phyloP scores from a whole-genome alignment of 331 rosid genomes.

The Malus hybrid region DNA sequence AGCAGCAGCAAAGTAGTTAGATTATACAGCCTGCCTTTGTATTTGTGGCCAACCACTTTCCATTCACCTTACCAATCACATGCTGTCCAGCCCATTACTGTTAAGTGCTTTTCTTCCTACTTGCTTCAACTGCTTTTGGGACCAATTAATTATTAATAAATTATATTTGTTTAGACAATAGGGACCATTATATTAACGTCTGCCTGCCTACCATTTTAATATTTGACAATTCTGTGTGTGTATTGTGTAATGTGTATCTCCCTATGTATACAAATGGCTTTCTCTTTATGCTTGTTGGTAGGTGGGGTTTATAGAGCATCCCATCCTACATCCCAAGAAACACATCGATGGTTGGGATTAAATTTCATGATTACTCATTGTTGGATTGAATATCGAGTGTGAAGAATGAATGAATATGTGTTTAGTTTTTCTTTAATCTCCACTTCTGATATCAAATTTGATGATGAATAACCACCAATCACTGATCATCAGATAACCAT shows the following conservation, averaged over 20 bases:
- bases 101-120: constrained; percentile 18
- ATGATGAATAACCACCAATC: too few species aligned
- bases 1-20: too few species aligned
- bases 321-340: neutral
- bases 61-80: constrained; percentile 24
- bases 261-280: too few species aligned
- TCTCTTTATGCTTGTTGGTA: neutral
- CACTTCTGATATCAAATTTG: too few species aligned
- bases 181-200: constrained; percentile 13
- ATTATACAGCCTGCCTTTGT: neutral
- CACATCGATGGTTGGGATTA: neutral
- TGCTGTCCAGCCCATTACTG: constrained; percentile 54
- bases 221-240: neutral
- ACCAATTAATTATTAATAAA: constrained; percentile 32
- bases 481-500: too few species aligned
- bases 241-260: too few species aligned
- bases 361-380: neutral
- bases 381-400: too few species aligned
- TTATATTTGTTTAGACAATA: neutral
- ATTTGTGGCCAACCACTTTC: constrained; percentile 7
- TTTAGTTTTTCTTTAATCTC: too few species aligned
- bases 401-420: too few species aligned
- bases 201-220: neutral
- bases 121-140: constrained; percentile 30
- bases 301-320: neutral